Base-by-base conservation (phyloP, 768 basidiomycete species). In the Mycena venus region DNA sequence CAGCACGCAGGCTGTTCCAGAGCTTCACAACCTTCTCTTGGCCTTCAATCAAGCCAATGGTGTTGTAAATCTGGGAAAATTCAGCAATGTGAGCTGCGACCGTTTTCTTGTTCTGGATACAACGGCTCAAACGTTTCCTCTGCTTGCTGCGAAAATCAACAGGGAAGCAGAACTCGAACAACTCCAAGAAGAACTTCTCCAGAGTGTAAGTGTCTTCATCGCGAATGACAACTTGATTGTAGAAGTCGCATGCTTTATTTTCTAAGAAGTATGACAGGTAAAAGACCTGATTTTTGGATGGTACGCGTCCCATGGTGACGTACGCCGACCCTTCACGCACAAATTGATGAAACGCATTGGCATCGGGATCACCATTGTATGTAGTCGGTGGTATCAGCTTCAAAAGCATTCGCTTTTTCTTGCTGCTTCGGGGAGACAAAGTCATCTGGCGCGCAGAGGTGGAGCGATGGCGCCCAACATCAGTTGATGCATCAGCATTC, bases 171-270 rank as follows among this genome's bases (percentile, higher is more conserved):
- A n/a, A n/a, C n/a, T n/a, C n/a, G n/a, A n/a, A n/a, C n/a, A n/a
- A 86, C 32, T 78, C 81, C 6, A 66, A 29, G 64, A 85, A 85
- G 69, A 86, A 85, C 2, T 78, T 29, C 9, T 74, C 40, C 0
- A 86, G 36, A 0, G 38, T 73, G 84, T 84, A 87, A 0, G 77
- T 44, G 2, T 80, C 67, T 0, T 78, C 67, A 8, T 80, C 78
- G 1, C 70, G 60, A 0, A 84, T 73, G 0, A 86, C 82, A n/a
- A 80, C 75, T n/a, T 79, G 73, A 0, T 79, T 76, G 53, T 85
- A 86, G 47, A 84, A 85, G 19, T 83, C 75, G 58, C 82, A 80
- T 0, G 84, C 85, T 0, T 77, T 78, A 0, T 80, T 84, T 0
- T 70, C 80, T 4, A 88, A 71, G 78, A 77, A 86, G 12, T 80